Conservation (phyloP, 1,139 yeast species). For the Kluyveromyces sp. region DNA sequence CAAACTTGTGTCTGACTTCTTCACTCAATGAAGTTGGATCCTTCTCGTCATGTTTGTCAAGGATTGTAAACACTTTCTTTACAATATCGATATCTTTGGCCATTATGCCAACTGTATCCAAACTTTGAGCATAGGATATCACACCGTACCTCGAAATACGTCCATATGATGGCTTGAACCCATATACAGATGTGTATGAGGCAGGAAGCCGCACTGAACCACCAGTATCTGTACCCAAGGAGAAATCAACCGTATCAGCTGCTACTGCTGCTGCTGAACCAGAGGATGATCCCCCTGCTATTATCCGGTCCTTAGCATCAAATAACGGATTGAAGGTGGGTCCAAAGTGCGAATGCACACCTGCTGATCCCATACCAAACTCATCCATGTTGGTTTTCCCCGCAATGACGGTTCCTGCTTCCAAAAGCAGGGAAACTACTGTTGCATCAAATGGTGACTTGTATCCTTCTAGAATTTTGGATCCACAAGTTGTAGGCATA, state of each 20-base stretch:
- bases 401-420: conserved; percentile 41
- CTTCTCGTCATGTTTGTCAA: conserved; percentile 56
- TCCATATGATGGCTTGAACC: conserved; percentile 92
- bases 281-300: conserved; percentile 92
- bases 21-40: conserved; percentile 72
- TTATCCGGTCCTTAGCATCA: conserved; percentile 26
- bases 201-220: conserved; percentile 94
- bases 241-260: conserved; percentile 55
- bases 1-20: conserved; percentile 31
- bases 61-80: conserved; percentile 41
- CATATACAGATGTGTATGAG: conserved; percentile 71
- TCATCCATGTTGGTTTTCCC: conserved; percentile 96
- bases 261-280: conserved; percentile 94
- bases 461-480: conserved; percentile 51
- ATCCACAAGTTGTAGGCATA: conserved; percentile 69
- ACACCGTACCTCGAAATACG: conserved; percentile 89
- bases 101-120: conserved; percentile 89
- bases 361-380: conserved; percentile 92
- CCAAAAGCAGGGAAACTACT: conserved; percentile 46
- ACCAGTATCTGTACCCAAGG: conserved; percentile 94
- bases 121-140: conserved; percentile 83
- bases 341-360: conserved; percentile 53
- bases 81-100: conserved; percentile 42
- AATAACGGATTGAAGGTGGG: conserved; percentile 60
- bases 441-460: conserved; percentile 79